Base-by-base conservation (phyloP, 2,329 filamentous ascomycete species). In the Parastagonospora avenae region DNA sequence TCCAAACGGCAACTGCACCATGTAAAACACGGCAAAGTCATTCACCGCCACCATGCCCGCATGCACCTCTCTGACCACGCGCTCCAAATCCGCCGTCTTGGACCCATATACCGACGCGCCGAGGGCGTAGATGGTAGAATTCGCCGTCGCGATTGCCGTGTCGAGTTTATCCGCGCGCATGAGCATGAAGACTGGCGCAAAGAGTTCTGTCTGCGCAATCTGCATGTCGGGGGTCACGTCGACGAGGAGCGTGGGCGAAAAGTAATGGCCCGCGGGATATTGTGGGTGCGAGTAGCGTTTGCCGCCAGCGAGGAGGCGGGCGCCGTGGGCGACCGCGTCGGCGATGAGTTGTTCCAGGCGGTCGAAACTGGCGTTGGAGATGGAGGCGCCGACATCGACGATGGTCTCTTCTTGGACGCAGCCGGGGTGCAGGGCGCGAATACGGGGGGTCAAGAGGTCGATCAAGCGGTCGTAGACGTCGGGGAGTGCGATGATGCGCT, bases 21-120 rank as follows among this genome's bases (percentile, higher is more conserved):
- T 91, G 70, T 99, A 99, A 74, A 87, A 97, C 27, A 86, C 88
- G 15, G 88, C 94, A 68, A 99, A 99, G 77, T 99, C 94, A 72
- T 99, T 99, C 62, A 99, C 85, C 19, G 91, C 86, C 0, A 97
- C 90, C 89, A 96, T 97, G 38, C 94, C 94, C 0, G 89, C 86
- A 55, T 88, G 85, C 44, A 97, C 81, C 19, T 85, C 84, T 15
- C 75, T 75, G 1, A 93, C 85, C 27, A 95, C 85, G 12, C 77
- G 77, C 12, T 82, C 74, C 1, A 96, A 79, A 1, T 79, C 78
- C 49, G 84, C 81, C 52, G 87, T 83, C 6, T 58, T 58, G n/a
- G 63, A 54, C 30, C 92, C 94, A 72, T 95, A 97, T 32, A 99
- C 90, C 35, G 88, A 91, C 36, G 91, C 88, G 45, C 94, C 94